Percentiles rank a stretch among this genome's conserved stretches.
These are phyloP conservation scores for Blepharisma stoltei DNA, from an alignment of 73 alveolate species.

Conservation along the genomic window DNA sequence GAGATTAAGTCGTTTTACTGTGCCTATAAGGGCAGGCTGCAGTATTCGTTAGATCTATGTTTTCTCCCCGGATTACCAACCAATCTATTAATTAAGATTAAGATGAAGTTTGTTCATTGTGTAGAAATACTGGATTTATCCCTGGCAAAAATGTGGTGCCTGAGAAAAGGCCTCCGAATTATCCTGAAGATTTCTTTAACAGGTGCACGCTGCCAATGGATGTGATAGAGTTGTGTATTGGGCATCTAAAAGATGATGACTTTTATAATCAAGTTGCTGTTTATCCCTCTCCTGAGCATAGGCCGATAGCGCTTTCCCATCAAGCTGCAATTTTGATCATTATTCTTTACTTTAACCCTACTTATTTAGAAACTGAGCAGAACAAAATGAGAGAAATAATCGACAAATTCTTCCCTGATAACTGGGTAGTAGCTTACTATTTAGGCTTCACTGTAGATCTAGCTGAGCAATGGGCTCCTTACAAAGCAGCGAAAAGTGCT, in stretches of 20 bases:
- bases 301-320: conserved; percentile 83
- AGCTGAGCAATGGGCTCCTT: conserved; percentile 89
- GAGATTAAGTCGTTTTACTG: conserved; percentile 86
- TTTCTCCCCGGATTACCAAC: too few relatives aligned
- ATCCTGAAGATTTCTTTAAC: conserved; percentile 86
- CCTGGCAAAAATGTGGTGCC: conserved; percentile 56
- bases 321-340: conserved; percentile 89
- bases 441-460: conserved; percentile 92
- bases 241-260: conserved; percentile 86
- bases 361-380: background rate
- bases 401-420: conserved; percentile 93
- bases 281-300: conserved; percentile 92
- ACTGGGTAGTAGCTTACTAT: conserved; percentile 91
- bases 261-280: conserved; percentile 86
- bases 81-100: too few relatives aligned
- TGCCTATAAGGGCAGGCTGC: conserved; percentile 79
- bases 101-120: too few relatives aligned
- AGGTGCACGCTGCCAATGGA: conserved; percentile 60
- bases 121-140: conserved; percentile 59
- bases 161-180: conserved; percentile 70
- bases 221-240: conserved; percentile 70
- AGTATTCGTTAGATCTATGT: conserved; percentile 73
- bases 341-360: conserved; percentile 79
- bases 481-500: background rate
- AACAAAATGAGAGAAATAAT: conserved; percentile 91